These are phyloP conservation scores for Harrya chromipes DNA, from an alignment of 768 basidiomycete species.

Conservation along the genomic window DNA sequence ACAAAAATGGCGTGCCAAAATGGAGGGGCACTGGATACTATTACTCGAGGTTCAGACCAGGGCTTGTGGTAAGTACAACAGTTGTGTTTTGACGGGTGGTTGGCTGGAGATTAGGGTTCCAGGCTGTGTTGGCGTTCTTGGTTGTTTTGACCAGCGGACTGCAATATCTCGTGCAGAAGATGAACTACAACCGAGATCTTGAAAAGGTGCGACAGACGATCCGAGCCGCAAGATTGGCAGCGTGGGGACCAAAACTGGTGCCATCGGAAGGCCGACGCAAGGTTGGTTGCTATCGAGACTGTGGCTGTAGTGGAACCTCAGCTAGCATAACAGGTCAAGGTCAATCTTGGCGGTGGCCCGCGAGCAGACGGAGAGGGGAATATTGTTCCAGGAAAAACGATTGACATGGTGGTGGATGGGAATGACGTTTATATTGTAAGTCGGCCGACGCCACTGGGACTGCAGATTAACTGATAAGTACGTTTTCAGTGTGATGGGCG, in stretches of 20 bases:
- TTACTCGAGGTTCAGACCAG: slow-evolving; percentile 94
- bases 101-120: slow-evolving; percentile 6
- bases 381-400: slow-evolving; percentile 43
- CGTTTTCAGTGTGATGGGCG: slow-evolving; percentile 54
- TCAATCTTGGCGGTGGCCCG: slow-evolving; percentile 57
- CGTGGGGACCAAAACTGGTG: slow-evolving; percentile 79
- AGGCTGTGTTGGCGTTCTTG: slow-evolving; percentile 80
- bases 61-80: slow-evolving; percentile 58
- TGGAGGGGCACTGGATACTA: slow-evolving; percentile 98
- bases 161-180: slow-evolving; percentile 75
- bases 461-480: slow-evolving; percentile 5
- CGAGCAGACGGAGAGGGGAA: slow-evolving; percentile 57
- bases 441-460: slow-evolving; percentile 19
- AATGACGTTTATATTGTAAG: slow-evolving; percentile 72
- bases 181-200: slow-evolving; percentile 76
- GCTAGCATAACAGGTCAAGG: slow-evolving; percentile 54
- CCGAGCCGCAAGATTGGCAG: slow-evolving; percentile 60
- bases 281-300: slow-evolving; percentile 37
- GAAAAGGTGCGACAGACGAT: slow-evolving; percentile 62
- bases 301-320: slow-evolving; percentile 4
- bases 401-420: slow-evolving; percentile 83
- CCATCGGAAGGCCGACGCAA: slow-evolving; percentile 66
- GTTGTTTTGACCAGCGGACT: slow-evolving; percentile 70
- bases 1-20: slow-evolving; percentile 94
- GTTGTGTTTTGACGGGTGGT: slow-evolving; percentile 1